phyloP scores from a whole-genome alignment of 2,329 filamentous ascomycete genomes.

The Torrubiella hemipterigena region DNA sequence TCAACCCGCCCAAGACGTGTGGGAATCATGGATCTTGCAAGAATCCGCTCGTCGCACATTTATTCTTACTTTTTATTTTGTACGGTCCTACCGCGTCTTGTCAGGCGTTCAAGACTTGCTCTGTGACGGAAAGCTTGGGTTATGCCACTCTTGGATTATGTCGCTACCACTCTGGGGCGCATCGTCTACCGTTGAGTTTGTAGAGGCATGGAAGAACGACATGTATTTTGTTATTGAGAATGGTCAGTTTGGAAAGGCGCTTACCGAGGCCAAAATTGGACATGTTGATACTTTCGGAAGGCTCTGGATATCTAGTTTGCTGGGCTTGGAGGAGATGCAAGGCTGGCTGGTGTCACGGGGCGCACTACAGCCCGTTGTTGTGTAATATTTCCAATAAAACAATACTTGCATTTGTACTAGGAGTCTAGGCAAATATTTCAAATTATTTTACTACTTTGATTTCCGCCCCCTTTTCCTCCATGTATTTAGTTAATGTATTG shows the following conservation, averaged over 20 bases:
- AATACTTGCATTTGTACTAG: no score
- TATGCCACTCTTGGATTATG: conserved; percentile 25
- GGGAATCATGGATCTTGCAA: conserved; percentile 38
- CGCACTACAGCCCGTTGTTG: no score
- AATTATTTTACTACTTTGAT: no score
- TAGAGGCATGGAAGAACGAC: conserved; percentile 21
- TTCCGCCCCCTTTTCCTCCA: no score
- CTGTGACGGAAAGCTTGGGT: conserved; percentile 17
- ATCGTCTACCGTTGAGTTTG: conserved; percentile 21
- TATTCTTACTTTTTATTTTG: conserved; percentile 33
- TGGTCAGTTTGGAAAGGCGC: conserved; percentile 12
- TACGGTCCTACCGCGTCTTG: conserved; percentile 23
- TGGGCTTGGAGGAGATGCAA: conserved; percentile 7
- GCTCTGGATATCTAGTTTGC: conserved; percentile 12
- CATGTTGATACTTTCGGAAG: conserved; percentile 30
- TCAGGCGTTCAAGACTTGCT: conserved; percentile 11
- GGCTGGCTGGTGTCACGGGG: no score
- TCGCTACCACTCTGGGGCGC: conserved; percentile 26
- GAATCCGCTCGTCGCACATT: conserved; percentile 42
- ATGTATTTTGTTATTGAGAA: conserved; percentile 22
- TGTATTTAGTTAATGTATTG: no score
- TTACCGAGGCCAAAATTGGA: conserved; percentile 25
- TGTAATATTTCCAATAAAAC: no score
- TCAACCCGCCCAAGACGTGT: conserved; percentile 29
- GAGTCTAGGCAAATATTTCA: no score